Conservation (phyloP, 345 rosid species). For the Eucalyptus cloeziana region DNA sequence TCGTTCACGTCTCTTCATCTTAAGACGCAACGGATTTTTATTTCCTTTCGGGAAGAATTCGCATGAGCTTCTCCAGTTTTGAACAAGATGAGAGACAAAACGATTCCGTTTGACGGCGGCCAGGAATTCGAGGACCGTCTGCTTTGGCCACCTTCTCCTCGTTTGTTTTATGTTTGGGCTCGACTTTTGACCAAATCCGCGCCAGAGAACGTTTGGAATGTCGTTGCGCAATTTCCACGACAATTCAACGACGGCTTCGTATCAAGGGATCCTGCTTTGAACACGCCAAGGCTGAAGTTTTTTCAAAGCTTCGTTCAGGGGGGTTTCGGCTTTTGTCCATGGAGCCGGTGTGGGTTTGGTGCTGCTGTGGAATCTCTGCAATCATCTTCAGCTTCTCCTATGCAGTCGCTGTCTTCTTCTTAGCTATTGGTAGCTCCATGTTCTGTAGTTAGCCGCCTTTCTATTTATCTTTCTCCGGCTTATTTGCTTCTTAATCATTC, state of each 20-base stretch:
- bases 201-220: not conserved
- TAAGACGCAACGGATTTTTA: not conserved
- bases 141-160: not conserved
- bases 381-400: not conserved
- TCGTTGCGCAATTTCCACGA: not conserved
- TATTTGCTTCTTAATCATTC: not conserved
- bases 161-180: not conserved
- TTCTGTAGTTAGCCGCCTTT: not conserved
- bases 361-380: not conserved
- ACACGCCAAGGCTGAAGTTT: not conserved
- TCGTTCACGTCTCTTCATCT: not conserved
- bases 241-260: not conserved
- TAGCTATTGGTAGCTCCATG: constrained; percentile 12
- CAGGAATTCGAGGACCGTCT: not conserved
- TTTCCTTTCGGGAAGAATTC: not conserved
- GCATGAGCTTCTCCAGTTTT: not conserved
- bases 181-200: not conserved
- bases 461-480: not conserved
- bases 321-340: not conserved
- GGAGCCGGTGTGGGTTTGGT: not conserved
- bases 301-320: not conserved
- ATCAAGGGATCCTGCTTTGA: not conserved
- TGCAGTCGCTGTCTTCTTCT: not conserved
- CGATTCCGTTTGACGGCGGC: not conserved
- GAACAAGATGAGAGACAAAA: not conserved